These are phyloP conservation scores for Tolypocladium tundrense DNA, from an alignment of 2,329 filamentous ascomycete genomes.

Conservation along the genomic window DNA sequence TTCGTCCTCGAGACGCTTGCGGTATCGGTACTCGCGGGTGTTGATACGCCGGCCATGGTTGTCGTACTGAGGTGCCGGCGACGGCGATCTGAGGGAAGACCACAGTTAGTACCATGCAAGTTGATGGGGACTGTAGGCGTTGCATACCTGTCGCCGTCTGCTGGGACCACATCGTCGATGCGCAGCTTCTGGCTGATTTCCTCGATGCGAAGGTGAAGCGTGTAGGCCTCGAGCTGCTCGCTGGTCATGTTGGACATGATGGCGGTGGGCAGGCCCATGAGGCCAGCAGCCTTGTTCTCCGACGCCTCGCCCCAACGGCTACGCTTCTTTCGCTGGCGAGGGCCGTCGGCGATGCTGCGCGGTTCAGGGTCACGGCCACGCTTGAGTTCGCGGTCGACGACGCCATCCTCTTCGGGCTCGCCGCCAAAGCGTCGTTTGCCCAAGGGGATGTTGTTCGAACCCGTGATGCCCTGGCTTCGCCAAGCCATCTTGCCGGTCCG, in stretches of 20 bases:
- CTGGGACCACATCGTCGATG: slow-evolving; percentile 97
- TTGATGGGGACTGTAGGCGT: background rate
- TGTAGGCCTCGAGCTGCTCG: slow-evolving; percentile 96
- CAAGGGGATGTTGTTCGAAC: slow-evolving; percentile 95
- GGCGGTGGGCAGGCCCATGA: slow-evolving; percentile 94
- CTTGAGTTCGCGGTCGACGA: slow-evolving; percentile 49
- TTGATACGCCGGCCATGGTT: slow-evolving; percentile 99
- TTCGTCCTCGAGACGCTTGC: slow-evolving; percentile 96
- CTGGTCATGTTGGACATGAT: slow-evolving; percentile 97
- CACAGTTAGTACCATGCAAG: slow-evolving; percentile 1
- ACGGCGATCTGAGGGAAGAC: slow-evolving; percentile 63
- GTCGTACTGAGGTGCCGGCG: slow-evolving; percentile 93
- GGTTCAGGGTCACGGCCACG: slow-evolving; percentile 88
- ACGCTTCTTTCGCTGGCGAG: slow-evolving; percentile 89
- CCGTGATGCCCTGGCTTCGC: slow-evolving; percentile 77
- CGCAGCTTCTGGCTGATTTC: slow-evolving; percentile 99
- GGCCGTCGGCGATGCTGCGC: slow-evolving; percentile 60
- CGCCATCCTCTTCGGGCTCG: slow-evolving; percentile 31
- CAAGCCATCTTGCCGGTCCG: slow-evolving; percentile 46
- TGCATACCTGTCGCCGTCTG: slow-evolving; percentile 83
- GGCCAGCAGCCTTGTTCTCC: slow-evolving; percentile 95
- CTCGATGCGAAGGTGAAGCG: slow-evolving; percentile 90
- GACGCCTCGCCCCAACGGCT: slow-evolving; percentile 97
- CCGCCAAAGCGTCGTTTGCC: slow-evolving; percentile 75
- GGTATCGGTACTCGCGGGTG: slow-evolving; percentile 95